phyloP scores from a whole-genome alignment of 2,329 filamentous ascomycete species.

The Fusarium odoratissimum region DNA sequence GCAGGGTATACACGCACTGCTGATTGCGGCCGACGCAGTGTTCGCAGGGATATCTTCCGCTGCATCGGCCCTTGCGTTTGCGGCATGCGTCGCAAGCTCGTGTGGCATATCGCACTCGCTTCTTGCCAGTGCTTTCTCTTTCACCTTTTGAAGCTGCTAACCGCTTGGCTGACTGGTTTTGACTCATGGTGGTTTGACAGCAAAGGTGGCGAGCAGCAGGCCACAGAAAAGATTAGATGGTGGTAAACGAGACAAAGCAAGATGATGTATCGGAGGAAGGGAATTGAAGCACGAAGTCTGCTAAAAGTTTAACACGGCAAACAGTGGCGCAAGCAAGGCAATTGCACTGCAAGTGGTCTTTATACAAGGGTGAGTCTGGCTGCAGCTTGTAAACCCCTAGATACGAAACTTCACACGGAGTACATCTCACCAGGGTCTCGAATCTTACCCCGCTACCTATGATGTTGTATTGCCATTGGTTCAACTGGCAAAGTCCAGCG shows the following conservation, averaged over 20 bases:
- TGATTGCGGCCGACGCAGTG: not conserved
- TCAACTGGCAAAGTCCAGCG: accelerated
- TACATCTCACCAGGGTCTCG: not conserved
- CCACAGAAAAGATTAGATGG: not conserved
- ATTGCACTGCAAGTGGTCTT: not conserved
- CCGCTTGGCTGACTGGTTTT: not conserved
- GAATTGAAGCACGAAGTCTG: not conserved
- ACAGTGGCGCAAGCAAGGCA: not conserved
- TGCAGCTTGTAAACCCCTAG: not conserved
- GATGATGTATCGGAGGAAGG: accelerated
- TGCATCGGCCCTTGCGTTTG: not conserved
- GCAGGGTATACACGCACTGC: not conserved
- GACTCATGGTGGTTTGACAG: not conserved
- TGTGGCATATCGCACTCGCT: not conserved
- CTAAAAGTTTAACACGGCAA: not conserved
- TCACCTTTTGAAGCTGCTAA: not conserved
- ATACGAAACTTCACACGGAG: not conserved
- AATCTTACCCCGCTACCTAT: not conserved
- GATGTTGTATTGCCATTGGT: not conserved
- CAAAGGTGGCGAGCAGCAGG: not conserved
- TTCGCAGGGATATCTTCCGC: not conserved
- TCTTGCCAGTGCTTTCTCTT: not conserved
- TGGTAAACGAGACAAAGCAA: not conserved
- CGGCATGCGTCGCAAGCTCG: not conserved
- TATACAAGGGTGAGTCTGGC: not conserved